A percentile compares a stretch with the other conserved stretches of the same genome.
Conservation (phyloP, 768 basidiomycete species). For the Tylopilus cervinicoccineus region DNA sequence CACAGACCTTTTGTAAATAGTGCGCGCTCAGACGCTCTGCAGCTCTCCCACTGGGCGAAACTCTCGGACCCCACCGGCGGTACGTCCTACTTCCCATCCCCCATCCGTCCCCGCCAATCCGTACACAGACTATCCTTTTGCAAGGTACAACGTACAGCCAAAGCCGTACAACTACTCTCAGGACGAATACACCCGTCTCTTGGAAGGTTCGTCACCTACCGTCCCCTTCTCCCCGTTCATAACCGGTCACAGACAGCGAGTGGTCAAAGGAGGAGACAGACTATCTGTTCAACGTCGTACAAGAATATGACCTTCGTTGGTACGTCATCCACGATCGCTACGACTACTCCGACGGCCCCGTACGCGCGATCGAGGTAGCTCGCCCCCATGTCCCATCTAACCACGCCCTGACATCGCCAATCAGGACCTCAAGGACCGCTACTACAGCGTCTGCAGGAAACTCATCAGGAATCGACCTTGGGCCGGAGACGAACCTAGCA, state of each 20-base stretch:
- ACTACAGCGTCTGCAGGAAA: conserved; percentile 87
- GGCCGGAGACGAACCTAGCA: conserved; percentile 73
- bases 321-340: conserved; percentile 90
- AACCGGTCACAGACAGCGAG: conserved; percentile 50
- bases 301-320: conserved; percentile 85
- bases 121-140: conserved; percentile 68
- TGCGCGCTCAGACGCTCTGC: conserved; percentile 63
- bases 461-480: conserved; percentile 83
- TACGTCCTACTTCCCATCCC: conserved; percentile 28
- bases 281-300: conserved; percentile 78
- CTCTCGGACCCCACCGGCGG: conserved; percentile 53
- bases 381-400: not conserved
- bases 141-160: conserved; percentile 73
- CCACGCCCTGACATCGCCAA: not conserved
- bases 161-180: conserved; percentile 69
- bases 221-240: not conserved
- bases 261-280: conserved; percentile 96
- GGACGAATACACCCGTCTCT: conserved; percentile 80
- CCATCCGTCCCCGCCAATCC: not conserved
- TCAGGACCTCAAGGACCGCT: conserved; percentile 88
- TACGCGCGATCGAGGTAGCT: conserved; percentile 66
- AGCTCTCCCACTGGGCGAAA: conserved; percentile 83
- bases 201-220: conserved; percentile 53
- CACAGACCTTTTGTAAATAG: conserved; percentile 69
- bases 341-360: conserved; percentile 54